Base-by-base conservation (phyloP, 2,329 filamentous ascomycete species). In the Botrytis paeoniae region DNA sequence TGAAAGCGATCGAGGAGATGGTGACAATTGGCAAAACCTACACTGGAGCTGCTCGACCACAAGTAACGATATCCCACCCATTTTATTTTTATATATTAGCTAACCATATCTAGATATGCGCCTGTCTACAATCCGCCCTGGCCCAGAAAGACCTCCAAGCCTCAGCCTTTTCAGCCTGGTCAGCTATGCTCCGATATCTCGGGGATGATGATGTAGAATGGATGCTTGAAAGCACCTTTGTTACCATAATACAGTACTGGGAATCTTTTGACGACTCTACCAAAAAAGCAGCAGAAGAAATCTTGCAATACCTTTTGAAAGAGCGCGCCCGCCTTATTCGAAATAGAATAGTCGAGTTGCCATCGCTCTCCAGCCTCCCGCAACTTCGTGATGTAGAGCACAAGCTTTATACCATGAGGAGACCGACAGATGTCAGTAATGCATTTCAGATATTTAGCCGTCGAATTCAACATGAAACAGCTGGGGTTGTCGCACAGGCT, bases 1-100 rank as follows among this genome's bases (percentile, higher is more conserved):
- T 99, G 14, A 89, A 89, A 75, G 95, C 93, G 8, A 92, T 99
- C 80, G 92, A 94, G 77, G 93, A 97, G 80, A 93, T 99, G 88
- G 92, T 98, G 68, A 89, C 86, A 71, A 85, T 97, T 66, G 92
- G 93, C 62, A 91, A 90, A 78, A 86, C 86, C 3, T 90, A 93
- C 79, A 89, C 95, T 45, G 91, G 90, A 74, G 90, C 92, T 77
- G 96, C 93, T 68, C 86, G 97, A 59, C 95, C 96, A 35, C 95
- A 98, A 85, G 93, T 94, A 97, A 84, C 91, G 92, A 59, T 16
- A 54, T 12, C 25, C 10, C 22, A 32, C 37, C 16, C 4, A n/a
- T 18, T 37, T 20, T 4, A n/a, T 4, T 9, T n/a, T 32, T 12
- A 9, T 7, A 32, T 41, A 0, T 29, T 35, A 20, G 35, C 22